Percentiles rank a stretch among this genome's conserved stretches.
Evolutionary conservation across 2,329 filamentous ascomycete species (phyloP).

Genomic region (Gliomastix tumulicola): DNA sequence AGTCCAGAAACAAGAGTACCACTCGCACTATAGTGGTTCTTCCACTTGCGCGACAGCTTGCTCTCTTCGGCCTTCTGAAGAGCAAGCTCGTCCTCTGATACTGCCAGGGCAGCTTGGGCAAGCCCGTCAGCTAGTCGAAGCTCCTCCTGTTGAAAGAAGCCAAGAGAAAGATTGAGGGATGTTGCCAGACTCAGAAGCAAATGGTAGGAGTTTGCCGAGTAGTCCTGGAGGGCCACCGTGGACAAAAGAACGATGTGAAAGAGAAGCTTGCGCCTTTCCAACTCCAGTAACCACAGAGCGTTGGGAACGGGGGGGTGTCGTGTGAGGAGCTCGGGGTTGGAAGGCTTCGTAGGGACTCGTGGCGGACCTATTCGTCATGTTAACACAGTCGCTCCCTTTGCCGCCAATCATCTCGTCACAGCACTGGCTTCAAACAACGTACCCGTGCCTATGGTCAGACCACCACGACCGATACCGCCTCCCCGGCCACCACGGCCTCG

Average conservation of each 20-base stretch:
- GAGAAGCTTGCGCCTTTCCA: constrained; percentile 58
- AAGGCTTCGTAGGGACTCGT: constrained; percentile 30
- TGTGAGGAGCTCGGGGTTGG: constrained; percentile 38
- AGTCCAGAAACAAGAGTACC: constrained; percentile 73
- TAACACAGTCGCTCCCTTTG: too few relatives aligned
- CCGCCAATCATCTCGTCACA: too few relatives aligned
- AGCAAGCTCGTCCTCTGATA: constrained; percentile 18
- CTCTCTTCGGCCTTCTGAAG: constrained; percentile 47
- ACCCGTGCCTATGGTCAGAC: constrained; percentile 26
- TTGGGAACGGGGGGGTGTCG: constrained; percentile 55
- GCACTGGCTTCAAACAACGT: constrained; percentile 14
- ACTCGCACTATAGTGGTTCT: constrained; percentile 47
- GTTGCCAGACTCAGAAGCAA: constrained; percentile 64
- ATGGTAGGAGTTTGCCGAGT: constrained; percentile 65
- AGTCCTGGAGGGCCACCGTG: constrained; percentile 69
- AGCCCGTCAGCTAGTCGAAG: constrained; percentile 67
- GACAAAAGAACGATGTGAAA: constrained; percentile 68
- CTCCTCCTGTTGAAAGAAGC: constrained; percentile 63
- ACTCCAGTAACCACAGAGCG: constrained; percentile 48
- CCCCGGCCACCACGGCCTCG: constrained; percentile 21
- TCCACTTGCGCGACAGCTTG: constrained; percentile 61
- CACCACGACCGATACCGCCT: constrained; percentile 19
- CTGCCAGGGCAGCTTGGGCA: constrained; percentile 60
- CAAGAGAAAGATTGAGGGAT: constrained; percentile 61
- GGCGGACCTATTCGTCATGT: constrained; percentile 29